Evolutionary conservation across 441 rosid species (phyloP).

Genomic region (Hypseocharis bilobata): DNA sequence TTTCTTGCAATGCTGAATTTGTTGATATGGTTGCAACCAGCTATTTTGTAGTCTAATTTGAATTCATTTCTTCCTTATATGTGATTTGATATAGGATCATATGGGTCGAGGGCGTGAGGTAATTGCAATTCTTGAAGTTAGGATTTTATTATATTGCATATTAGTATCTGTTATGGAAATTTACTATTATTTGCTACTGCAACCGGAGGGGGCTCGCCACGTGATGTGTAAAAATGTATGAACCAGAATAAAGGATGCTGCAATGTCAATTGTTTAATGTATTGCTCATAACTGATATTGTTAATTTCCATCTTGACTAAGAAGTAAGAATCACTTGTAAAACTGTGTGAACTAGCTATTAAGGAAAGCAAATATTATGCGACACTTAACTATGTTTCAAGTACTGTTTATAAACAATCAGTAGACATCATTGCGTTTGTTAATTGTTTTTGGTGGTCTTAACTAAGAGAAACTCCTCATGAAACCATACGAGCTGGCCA

Average conservation of each 20-base stretch:
- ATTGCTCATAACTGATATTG: background rate
- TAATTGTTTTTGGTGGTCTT: conserved; percentile 32
- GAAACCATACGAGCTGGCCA: conserved; percentile 46
- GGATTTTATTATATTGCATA: background rate
- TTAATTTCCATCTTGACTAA: background rate
- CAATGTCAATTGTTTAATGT: background rate
- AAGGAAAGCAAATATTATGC: background rate
- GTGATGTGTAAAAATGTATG: background rate
- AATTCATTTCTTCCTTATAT: too few relatives aligned
- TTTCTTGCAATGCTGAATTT: background rate
- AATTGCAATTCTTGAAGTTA: background rate
- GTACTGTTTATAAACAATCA: too few relatives aligned
- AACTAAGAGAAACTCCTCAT: conserved; percentile 57
- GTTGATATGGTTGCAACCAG: too few relatives aligned
- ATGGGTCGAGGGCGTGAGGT: too few relatives aligned
- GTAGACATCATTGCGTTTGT: background rate
- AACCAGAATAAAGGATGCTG: background rate
- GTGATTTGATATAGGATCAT: too few relatives aligned
- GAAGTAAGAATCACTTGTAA: too few relatives aligned
- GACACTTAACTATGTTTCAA: too few relatives aligned
- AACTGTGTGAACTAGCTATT: background rate
- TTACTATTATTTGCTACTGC: background rate
- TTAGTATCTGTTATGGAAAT: too few relatives aligned
- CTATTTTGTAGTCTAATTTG: too few relatives aligned
- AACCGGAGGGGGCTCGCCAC: background rate